Conservation (phyloP, 352 stramenopile genomes). For the Phytophthora ohioensis region DNA sequence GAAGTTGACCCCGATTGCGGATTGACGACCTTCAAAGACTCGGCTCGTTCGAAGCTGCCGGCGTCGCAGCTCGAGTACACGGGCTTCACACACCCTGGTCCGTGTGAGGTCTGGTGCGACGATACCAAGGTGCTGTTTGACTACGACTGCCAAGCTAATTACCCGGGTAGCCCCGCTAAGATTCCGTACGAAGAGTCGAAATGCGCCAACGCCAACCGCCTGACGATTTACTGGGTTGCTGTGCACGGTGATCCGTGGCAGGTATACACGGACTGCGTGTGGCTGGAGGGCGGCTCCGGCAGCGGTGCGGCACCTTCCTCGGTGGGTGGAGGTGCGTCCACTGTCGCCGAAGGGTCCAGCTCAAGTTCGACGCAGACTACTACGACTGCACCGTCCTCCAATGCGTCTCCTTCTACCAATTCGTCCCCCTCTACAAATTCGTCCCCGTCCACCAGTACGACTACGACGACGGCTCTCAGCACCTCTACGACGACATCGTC, state of each 20-base stretch:
- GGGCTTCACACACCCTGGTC: slow-evolving; percentile 64
- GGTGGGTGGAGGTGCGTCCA: slow-evolving; percentile 21
- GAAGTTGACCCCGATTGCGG: slow-evolving; percentile 49
- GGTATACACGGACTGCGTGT: slow-evolving; percentile 63
- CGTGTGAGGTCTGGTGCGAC: slow-evolving; percentile 72
- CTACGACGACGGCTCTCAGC: slow-evolving; percentile 1
- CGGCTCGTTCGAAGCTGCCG: slow-evolving; percentile 45
- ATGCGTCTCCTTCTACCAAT: slow-evolving; percentile 11
- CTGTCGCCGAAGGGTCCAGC: slow-evolving; percentile 6
- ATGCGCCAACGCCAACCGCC: slow-evolving; percentile 51
- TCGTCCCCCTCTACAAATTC: slow-evolving; percentile 11
- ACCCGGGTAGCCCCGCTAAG: slow-evolving; percentile 35
- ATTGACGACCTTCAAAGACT: slow-evolving; percentile 49
- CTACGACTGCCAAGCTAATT: slow-evolving; percentile 58
- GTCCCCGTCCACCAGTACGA: slow-evolving; percentile 18
- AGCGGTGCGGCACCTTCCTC: slow-evolving; percentile 27
- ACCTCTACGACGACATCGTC: slow-evolving; percentile 12
- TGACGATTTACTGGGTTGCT: slow-evolving; percentile 68
- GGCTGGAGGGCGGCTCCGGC: slow-evolving; percentile 39
- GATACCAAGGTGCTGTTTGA: slow-evolving; percentile 60
- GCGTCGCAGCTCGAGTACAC: slow-evolving; percentile 50
- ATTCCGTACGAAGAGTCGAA: slow-evolving; percentile 56
- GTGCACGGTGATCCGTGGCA: slow-evolving; percentile 65
- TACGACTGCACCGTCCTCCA: slow-evolving; percentile 22
- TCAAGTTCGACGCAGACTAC: slow-evolving; percentile 19